These are phyloP conservation scores for Phlebopus sp. DNA, from an alignment of 1,284 basidiomycete genomes.

Conservation along the genomic window DNA sequence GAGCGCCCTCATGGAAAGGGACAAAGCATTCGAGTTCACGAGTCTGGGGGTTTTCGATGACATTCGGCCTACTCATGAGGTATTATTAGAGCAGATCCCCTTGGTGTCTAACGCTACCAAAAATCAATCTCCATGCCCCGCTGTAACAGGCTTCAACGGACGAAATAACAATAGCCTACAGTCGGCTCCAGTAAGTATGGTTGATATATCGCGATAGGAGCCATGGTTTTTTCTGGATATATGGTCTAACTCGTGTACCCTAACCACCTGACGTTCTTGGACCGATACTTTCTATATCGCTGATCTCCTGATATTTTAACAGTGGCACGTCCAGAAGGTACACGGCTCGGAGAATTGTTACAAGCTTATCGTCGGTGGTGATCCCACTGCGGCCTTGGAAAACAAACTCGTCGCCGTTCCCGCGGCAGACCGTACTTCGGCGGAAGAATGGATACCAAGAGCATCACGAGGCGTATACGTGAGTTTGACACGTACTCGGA, in stretches of 20 bases:
- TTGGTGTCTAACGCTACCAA: no score
- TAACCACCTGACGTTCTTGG: no score
- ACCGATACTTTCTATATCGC: no score
- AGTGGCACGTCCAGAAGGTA: neutral
- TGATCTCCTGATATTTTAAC: neutral
- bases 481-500: neutral
- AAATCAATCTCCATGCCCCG: no score
- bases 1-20: constrained; percentile 96
- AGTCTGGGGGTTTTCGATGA: constrained; percentile 92
- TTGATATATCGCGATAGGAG: no score
- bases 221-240: no score
- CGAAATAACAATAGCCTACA: no score
- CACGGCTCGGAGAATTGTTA: neutral
- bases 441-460: neutral
- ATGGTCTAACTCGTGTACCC: no score
- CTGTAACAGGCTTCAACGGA: no score
- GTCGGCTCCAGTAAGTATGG: no score
- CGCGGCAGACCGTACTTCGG: neutral
- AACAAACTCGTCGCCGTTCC: neutral
- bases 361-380: neutral
- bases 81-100: no score
- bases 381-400: neutral
- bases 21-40: constrained; percentile 94
- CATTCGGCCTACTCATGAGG: constrained; percentile 10
- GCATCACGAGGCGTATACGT: neutral